Evolutionary conservation across 2,329 filamentous ascomycete species (phyloP), one percentile per base, ranked within the genome.

Genomic region (Aspergillus eucalypticola): DNA sequence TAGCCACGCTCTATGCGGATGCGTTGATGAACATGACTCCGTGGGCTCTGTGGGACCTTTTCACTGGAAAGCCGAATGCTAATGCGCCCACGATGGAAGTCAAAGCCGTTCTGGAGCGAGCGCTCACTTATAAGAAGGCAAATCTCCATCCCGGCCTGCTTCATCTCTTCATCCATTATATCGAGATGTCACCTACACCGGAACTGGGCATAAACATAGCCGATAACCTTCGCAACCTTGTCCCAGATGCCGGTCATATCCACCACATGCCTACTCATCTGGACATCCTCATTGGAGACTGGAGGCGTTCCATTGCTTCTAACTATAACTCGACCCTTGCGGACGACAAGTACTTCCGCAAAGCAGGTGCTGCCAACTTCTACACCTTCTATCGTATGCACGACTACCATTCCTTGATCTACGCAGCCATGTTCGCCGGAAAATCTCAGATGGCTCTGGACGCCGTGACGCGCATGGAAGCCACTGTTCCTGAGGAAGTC

Each of bases 211-310:
- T 90, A 8, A 78, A 83, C 0, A 79, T 83, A 0, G 88, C 88
- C 10, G 82, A 91, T 68, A 78, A 64, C n/a, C 80, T 92, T 11
- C 85, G 88, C n/a, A 80, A 79, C 11, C 81, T 91, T 1, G 83
- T 88, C 0, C 88, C 88, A 0, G 88, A 91, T 67, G 82, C 84
- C 0, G 88, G 88, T 0, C 89, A 92, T 70, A 77, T 91, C 0
- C 81, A 86, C 39, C 89, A 91, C 69, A 93, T 93, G 90, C 89
- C 90, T 0, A 86, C 86, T 0, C 90, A 93, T 71, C 81, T 92
- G 21, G 89, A 93, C 69, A 83, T 90, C 7, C 81, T 92, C 0
- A 83, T 87, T 17, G 90, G 90, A 8, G 85, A 91, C 67, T 93
- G 91, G 68, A 78, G 82, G 17, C 79, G 81, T 3, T 88, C 88